These are phyloP conservation scores for Claviceps pazoutovae DNA, from an alignment of 2,329 filamentous ascomycete species.

Conservation along the genomic window DNA sequence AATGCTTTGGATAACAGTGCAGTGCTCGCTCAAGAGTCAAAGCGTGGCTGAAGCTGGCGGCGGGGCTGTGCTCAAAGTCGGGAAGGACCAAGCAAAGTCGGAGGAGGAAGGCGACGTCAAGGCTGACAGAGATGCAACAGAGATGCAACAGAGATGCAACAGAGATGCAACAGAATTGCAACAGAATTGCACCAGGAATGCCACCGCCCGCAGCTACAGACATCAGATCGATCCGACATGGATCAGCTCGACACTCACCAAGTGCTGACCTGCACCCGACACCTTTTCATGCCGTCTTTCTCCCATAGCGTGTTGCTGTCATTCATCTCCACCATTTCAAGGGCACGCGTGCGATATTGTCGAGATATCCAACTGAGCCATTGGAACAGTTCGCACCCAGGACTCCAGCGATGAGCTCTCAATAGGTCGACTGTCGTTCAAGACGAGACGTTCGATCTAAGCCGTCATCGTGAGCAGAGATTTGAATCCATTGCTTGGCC, in stretches of 20 bases:
- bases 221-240: not conserved
- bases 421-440: not conserved
- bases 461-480: not conserved
- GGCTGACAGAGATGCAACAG: too few relatives aligned
- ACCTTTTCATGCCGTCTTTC: not conserved
- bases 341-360: not conserved
- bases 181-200: too few relatives aligned
- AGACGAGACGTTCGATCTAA: not conserved
- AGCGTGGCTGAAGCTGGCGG: not conserved
- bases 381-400: not conserved
- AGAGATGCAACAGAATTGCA: too few relatives aligned
- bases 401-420: not conserved
- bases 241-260: not conserved
- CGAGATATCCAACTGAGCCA: not conserved
- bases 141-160: too few relatives aligned
- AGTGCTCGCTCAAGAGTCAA: too few relatives aligned
- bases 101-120: not conserved
- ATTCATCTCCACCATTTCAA: not conserved
- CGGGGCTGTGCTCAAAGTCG: slow-evolving; percentile 2
- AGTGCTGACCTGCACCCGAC: not conserved
- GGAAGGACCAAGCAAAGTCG: not conserved
- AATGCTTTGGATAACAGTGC: too few relatives aligned
- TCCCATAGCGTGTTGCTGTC: not conserved
- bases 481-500: not conserved
- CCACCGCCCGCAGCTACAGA: not conserved